Evolutionary conservation across 208 protist genomes (phyloP).

Genomic region (Leishmania mexicana): DNA sequence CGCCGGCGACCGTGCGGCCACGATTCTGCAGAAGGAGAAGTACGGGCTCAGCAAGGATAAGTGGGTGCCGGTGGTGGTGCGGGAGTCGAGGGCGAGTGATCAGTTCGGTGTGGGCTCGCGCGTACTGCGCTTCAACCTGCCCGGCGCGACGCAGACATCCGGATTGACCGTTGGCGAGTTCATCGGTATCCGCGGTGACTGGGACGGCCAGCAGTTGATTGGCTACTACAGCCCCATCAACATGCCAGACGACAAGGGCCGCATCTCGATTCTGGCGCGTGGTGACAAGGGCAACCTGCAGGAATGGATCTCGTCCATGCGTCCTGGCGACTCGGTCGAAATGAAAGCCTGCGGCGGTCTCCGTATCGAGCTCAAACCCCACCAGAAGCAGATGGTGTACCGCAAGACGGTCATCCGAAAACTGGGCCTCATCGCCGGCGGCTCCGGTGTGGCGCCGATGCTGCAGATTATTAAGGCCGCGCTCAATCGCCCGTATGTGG

Average conservation of each 20-base stretch:
- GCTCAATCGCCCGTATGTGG: constrained; percentile 62
- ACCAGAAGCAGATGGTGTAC: constrained; percentile 33
- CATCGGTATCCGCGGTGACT: constrained; percentile 61
- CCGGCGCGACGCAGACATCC: constrained; percentile 61
- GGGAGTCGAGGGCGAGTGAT: constrained; percentile 46
- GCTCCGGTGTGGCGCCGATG: constrained; percentile 93
- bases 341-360: constrained; percentile 75
- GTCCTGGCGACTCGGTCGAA: constrained; percentile 76
- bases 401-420: constrained; percentile 45
- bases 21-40: constrained; percentile 64
- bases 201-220: constrained; percentile 54
- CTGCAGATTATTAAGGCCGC: constrained; percentile 91
- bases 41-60: constrained; percentile 44
- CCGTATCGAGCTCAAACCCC: constrained; percentile 52
- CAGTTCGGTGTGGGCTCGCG: constrained; percentile 51
- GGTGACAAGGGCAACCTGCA: constrained; percentile 54
- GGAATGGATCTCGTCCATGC: constrained; percentile 64
- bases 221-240: constrained; percentile 82
- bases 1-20: constrained; percentile 76
- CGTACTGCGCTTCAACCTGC: constrained; percentile 74
- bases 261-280: constrained; percentile 60
- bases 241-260: constrained; percentile 66
- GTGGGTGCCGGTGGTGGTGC: constrained; percentile 47
- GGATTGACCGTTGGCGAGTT: constrained; percentile 77
- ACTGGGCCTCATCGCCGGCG: constrained; percentile 73